phyloP scores from a whole-genome alignment of 179 eudicot species.

The Nepenthes alata region DNA sequence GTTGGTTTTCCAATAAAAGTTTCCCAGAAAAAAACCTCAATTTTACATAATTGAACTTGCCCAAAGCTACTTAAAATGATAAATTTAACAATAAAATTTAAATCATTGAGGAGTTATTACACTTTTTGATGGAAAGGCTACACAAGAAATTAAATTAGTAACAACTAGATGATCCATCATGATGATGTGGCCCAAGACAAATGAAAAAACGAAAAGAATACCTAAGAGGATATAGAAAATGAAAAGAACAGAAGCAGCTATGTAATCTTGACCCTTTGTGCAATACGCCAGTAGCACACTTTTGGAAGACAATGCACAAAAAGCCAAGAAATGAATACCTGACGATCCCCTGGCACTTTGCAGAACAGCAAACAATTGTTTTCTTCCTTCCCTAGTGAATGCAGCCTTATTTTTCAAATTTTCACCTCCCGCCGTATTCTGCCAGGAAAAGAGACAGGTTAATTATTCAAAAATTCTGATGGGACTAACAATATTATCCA shows the following conservation, averaged over 20 bases:
- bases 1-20: too few relatives aligned
- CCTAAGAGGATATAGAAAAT: neutral
- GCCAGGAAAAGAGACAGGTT: conserved; percentile 14
- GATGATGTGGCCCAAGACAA: too few relatives aligned
- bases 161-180: too few relatives aligned
- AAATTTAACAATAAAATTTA: too few relatives aligned
- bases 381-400: conserved; percentile 91
- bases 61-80: too few relatives aligned
- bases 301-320: neutral
- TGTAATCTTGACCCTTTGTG: neutral
- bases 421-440: conserved; percentile 64
- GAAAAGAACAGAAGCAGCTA: neutral
- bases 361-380: conserved; percentile 88
- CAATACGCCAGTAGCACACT: neutral
- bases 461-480: conserved; percentile 5
- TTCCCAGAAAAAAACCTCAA: too few relatives aligned
- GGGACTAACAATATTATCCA: conserved; percentile 1
- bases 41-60: too few relatives aligned
- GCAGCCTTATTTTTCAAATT: conserved; percentile 71
- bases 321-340: conserved; percentile 30
- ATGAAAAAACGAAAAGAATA: neutral
- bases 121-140: too few relatives aligned
- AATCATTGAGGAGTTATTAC: too few relatives aligned
- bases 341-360: conserved; percentile 99
- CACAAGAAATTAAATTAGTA: too few relatives aligned